Percentiles rank a stretch among this genome's conserved stretches.
These are phyloP conservation scores for Aquilaria agallochum DNA, from an alignment of 441 rosid species.

Conservation along the genomic window DNA sequence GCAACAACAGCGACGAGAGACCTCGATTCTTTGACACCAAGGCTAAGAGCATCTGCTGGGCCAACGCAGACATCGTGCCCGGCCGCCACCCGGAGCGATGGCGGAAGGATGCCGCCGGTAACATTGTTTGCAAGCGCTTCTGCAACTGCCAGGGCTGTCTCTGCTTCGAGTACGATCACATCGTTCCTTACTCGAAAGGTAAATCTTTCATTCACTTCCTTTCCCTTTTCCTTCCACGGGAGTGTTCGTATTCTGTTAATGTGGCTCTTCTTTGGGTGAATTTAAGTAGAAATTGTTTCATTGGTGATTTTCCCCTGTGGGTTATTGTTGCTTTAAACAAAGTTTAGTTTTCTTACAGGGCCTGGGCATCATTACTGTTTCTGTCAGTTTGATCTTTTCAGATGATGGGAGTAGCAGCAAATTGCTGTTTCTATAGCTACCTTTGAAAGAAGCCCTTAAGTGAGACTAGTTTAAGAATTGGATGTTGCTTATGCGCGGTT, in stretches of 20 bases:
- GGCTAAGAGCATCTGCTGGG: constrained; percentile 74
- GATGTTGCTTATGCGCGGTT: background rate
- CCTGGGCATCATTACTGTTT: background rate
- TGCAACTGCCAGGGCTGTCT: constrained; percentile 85
- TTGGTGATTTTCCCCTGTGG: constrained; percentile 1
- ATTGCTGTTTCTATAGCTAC: background rate
- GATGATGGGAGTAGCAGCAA: background rate
- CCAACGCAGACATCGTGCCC: constrained; percentile 58
- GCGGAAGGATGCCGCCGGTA: constrained; percentile 92
- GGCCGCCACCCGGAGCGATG: constrained; percentile 95
- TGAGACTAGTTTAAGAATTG: background rate
- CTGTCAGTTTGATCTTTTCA: background rate
- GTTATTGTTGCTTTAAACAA: background rate
- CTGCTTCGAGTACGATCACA: constrained; percentile 90
- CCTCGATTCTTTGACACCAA: constrained; percentile 72
- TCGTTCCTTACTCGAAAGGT: constrained; percentile 87
- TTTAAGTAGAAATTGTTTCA: constrained; percentile 4
- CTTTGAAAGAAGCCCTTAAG: background rate
- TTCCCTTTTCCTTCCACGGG: background rate
- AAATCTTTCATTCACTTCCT: constrained; percentile 1
- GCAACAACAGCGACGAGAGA: constrained; percentile 37
- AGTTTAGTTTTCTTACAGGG: no score
- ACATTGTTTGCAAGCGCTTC: constrained; percentile 81
- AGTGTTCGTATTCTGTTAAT: constrained; percentile 3
- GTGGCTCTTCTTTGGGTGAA: no score